These are phyloP conservation scores for Periconia macrospinosa DNA, from an alignment of 2,329 filamentous ascomycete species.

Conservation along the genomic window DNA sequence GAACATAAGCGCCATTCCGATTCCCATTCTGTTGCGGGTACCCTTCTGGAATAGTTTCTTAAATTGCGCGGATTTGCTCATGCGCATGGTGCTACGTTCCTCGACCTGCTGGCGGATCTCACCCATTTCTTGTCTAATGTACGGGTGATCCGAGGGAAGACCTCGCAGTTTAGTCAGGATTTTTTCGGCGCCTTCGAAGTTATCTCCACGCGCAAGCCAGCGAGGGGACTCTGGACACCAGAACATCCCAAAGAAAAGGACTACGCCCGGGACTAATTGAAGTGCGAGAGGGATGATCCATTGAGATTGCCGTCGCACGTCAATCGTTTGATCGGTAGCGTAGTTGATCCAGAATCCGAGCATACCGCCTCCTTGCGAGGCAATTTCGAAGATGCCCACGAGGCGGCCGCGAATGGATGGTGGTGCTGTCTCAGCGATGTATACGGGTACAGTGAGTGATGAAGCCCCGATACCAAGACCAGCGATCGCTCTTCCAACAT, in stretches of 20 bases:
- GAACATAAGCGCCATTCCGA: constrained; percentile 43
- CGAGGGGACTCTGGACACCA: constrained; percentile 43
- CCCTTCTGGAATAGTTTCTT: constrained; percentile 44
- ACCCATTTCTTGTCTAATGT: constrained; percentile 53
- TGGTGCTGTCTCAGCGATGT: constrained; percentile 51
- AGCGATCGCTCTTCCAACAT: constrained; percentile 40
- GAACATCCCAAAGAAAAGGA: constrained; percentile 39
- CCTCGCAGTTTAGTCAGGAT: constrained; percentile 50
- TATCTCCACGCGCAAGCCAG: constrained; percentile 31
- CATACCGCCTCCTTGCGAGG: constrained; percentile 64
- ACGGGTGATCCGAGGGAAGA: constrained; percentile 46
- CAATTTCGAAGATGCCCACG: constrained; percentile 68
- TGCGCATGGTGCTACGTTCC: constrained; percentile 29
- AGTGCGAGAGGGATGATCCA: constrained; percentile 65
- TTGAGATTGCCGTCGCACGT: constrained; percentile 52
- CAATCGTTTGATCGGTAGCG: constrained; percentile 44
- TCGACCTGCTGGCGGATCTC: constrained; percentile 48
- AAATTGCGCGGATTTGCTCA: constrained; percentile 33
- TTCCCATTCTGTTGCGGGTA: constrained; percentile 43
- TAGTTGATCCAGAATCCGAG: constrained; percentile 50
- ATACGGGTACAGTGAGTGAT: constrained; percentile 42
- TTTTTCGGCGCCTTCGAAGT: constrained; percentile 44
- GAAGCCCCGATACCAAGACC: constrained; percentile 44
- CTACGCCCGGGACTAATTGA: constrained; percentile 46
- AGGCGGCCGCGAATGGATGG: constrained; percentile 66